Conservation (phyloP, 495 filamentous ascomycete species). For the Penicillium angulare region DNA sequence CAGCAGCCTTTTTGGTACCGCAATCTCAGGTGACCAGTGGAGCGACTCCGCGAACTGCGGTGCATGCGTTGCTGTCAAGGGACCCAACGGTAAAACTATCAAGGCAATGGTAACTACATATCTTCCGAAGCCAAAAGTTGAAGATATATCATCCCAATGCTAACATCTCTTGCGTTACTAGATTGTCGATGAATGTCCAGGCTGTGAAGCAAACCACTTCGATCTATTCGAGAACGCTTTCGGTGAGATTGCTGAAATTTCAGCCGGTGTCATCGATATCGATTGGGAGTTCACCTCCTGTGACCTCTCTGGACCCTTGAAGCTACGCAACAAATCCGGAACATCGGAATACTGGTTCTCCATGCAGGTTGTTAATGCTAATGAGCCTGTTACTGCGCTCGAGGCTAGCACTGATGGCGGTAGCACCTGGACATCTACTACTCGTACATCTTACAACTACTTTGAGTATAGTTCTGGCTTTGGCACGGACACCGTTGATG, state of each 20-base stretch:
- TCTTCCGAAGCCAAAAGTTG: constrained; percentile 2
- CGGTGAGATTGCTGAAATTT: constrained; percentile 40
- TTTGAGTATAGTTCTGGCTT: constrained; percentile 57
- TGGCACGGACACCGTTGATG: constrained; percentile 49
- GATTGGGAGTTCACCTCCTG: constrained; percentile 51
- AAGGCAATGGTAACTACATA: constrained; percentile 56
- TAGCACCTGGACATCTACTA: constrained; percentile 49
- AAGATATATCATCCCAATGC: neutral
- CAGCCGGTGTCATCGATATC: constrained; percentile 54
- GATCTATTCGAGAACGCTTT: constrained; percentile 61
- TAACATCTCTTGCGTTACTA: constrained; percentile 11
- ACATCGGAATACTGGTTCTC: constrained; percentile 54
- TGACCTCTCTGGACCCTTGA: constrained; percentile 47
- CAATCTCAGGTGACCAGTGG: constrained; percentile 52
- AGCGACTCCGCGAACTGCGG: constrained; percentile 53
- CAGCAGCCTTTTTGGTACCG: constrained; percentile 51
- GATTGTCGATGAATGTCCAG: constrained; percentile 62
- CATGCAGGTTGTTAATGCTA: constrained; percentile 60
- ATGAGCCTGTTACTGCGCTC: constrained; percentile 47
- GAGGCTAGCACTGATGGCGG: constrained; percentile 60
- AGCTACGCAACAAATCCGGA: constrained; percentile 57
- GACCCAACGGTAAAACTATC: constrained; percentile 53
- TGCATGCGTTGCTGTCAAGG: constrained; percentile 55
- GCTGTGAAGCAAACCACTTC: constrained; percentile 54
- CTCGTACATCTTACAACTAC: constrained; percentile 55